Conservation (phyloP, 805 yeast genomes). For the Komagataella pseudopastoris region DNA sequence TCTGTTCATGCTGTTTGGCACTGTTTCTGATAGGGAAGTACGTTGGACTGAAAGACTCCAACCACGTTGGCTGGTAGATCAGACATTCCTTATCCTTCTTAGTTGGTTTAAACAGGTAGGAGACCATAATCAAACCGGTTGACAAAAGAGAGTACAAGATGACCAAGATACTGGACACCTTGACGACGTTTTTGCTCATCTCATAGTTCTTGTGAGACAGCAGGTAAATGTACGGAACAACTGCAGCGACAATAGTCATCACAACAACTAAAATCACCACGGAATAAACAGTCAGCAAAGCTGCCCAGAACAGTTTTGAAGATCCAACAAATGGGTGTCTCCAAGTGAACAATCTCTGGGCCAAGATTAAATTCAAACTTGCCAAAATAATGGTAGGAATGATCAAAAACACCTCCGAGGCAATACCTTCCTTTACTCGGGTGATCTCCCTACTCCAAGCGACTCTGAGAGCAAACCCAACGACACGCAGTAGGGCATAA, state of each 20-base stretch:
- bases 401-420: slow-evolving; percentile 40
- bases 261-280: slow-evolving; percentile 43
- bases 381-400: slow-evolving; percentile 46
- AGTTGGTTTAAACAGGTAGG: slow-evolving; percentile 45
- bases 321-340: slow-evolving; percentile 63
- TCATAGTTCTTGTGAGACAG: slow-evolving; percentile 27
- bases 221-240: slow-evolving; percentile 45
- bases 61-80: slow-evolving; percentile 69
- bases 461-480: slow-evolving; percentile 48
- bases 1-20: slow-evolving; percentile 10
- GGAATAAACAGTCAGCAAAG: slow-evolving; percentile 35
- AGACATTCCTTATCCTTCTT: slow-evolving; percentile 31
- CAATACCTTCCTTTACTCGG: slow-evolving; percentile 33
- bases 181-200: slow-evolving; percentile 40
- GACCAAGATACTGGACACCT: slow-evolving; percentile 35
- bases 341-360: slow-evolving; percentile 68
- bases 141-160: slow-evolving; percentile 42
- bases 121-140: slow-evolving; percentile 28
- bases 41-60: slow-evolving; percentile 42
- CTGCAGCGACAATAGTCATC: slow-evolving; percentile 59
- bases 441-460: slow-evolving; percentile 44
- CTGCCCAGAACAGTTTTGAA: slow-evolving; percentile 30
- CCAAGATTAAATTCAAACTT: slow-evolving; percentile 47
- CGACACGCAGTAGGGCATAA: slow-evolving; percentile 35
- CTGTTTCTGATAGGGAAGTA: slow-evolving; percentile 50